Evolutionary conservation across 2,329 filamentous ascomycete genomes (phyloP).

Genomic region (Dothideomycetes sp.): DNA sequence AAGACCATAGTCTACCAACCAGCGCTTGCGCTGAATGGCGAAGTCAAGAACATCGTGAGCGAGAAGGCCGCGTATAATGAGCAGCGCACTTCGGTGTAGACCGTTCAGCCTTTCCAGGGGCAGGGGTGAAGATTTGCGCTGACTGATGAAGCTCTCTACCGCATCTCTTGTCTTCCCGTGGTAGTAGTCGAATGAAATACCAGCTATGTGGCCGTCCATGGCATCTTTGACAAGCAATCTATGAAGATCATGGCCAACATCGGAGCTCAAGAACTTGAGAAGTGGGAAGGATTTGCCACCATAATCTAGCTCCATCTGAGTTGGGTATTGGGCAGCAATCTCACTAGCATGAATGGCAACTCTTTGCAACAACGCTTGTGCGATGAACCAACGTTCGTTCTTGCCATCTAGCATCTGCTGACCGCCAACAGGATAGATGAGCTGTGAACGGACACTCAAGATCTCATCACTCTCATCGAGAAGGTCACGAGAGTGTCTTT

Average conservation of each 20-base stretch:
- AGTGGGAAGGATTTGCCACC: slow-evolving; percentile 43
- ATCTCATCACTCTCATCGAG: slow-evolving; percentile 51
- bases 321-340: slow-evolving; percentile 33
- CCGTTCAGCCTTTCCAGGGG: not conserved
- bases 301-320: slow-evolving; percentile 42
- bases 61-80: slow-evolving; percentile 55
- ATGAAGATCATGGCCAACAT: slow-evolving; percentile 27
- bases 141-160: not conserved
- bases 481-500: slow-evolving; percentile 46
- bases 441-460: slow-evolving; percentile 33
- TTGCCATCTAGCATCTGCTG: slow-evolving; percentile 33
- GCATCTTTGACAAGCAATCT: slow-evolving; percentile 25
- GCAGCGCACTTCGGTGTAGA: slow-evolving; percentile 25
- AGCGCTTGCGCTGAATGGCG: slow-evolving; percentile 52
- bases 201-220: slow-evolving; percentile 20
- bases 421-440: slow-evolving; percentile 36
- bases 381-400: slow-evolving; percentile 31
- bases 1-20: slow-evolving; percentile 53
- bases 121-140: not conserved
- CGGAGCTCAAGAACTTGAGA: slow-evolving; percentile 44
- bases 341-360: slow-evolving; percentile 21
- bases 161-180: not conserved
- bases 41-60: slow-evolving; percentile 51
- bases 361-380: slow-evolving; percentile 29
- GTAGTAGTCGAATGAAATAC: not conserved